phyloP scores from a whole-genome alignment of 331 rosid species.

The Quercus tomentella region DNA sequence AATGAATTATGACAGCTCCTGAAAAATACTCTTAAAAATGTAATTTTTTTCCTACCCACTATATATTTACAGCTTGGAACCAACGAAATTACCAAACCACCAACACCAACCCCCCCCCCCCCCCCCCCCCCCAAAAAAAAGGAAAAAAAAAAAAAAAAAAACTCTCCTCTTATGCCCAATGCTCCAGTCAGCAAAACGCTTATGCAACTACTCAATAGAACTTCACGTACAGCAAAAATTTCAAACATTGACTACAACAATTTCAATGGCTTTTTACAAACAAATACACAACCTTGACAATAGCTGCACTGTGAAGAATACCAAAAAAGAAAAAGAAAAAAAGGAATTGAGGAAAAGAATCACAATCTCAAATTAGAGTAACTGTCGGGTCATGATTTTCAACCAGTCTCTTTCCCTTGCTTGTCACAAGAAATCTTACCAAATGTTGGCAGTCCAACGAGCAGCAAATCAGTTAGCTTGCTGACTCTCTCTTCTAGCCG shows the following conservation, averaged over 20 bases:
- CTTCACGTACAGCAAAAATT: slow-evolving; percentile 32
- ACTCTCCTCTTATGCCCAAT: slow-evolving; percentile 7
- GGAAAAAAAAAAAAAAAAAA: no score
- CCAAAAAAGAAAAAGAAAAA: slow-evolving; percentile 4
- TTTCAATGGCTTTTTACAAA: slow-evolving; percentile 61
- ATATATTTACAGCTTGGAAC: background rate
- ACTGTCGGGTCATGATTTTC: slow-evolving; percentile 47
- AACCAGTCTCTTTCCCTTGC: slow-evolving; percentile 34
- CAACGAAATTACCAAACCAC: no score
- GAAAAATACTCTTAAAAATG: background rate
- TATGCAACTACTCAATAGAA: slow-evolving; percentile 25
- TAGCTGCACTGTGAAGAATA: slow-evolving; percentile 31
- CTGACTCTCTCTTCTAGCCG: slow-evolving; percentile 31
- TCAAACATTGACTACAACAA: slow-evolving; percentile 47
- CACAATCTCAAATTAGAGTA: slow-evolving; percentile 44
- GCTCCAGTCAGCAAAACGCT: slow-evolving; percentile 15
- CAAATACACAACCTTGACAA: slow-evolving; percentile 51
- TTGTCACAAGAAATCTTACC: slow-evolving; percentile 43
- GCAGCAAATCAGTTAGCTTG: slow-evolving; percentile 39
- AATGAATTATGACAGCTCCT: background rate
- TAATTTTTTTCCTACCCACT: background rate
- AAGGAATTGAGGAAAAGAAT: slow-evolving; percentile 29
- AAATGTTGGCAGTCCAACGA: slow-evolving; percentile 33
- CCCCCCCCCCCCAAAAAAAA: no score
- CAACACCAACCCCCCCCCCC: no score